These are phyloP conservation scores for Debaryomyces tyrocola DNA, from an alignment of 805 yeast genomes.

Conservation along the genomic window DNA sequence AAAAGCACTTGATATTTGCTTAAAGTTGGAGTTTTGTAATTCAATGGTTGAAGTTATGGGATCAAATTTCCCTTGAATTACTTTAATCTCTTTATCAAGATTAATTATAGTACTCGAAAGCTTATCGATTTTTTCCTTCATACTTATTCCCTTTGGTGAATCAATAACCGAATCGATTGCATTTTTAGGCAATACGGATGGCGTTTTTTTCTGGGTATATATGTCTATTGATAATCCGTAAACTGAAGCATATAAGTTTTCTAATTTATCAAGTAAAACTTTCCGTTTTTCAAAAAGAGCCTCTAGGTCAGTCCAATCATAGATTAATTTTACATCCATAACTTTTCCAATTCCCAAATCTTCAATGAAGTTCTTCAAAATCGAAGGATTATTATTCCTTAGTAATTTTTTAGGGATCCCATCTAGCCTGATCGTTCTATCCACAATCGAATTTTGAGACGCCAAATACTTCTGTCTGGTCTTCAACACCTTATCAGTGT, in stretches of 20 bases:
- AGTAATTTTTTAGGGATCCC: slow-evolving; percentile 51
- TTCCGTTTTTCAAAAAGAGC: slow-evolving; percentile 35
- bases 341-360: slow-evolving; percentile 57
- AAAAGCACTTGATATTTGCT: slow-evolving; percentile 46
- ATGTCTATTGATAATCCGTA: slow-evolving; percentile 45
- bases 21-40: slow-evolving; percentile 26
- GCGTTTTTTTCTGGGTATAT: slow-evolving; percentile 31
- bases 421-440: slow-evolving; percentile 55
- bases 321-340: slow-evolving; percentile 48
- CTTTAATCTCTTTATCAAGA: slow-evolving; percentile 40
- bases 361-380: slow-evolving; percentile 51
- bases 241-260: slow-evolving; percentile 39
- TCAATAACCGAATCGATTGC: slow-evolving; percentile 3
- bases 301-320: slow-evolving; percentile 45
- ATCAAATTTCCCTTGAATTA: slow-evolving; percentile 34
- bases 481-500: slow-evolving; percentile 49
- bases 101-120: slow-evolving; percentile 33
- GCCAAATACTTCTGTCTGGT: slow-evolving; percentile 60
- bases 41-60: slow-evolving; percentile 23
- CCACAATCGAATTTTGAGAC: slow-evolving; percentile 58
- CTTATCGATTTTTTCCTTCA: slow-evolving; percentile 30
- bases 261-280: slow-evolving; percentile 34
- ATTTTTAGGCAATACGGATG: slow-evolving; percentile 28
- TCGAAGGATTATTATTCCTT: slow-evolving; percentile 35
- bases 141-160: slow-evolving; percentile 11